A percentile compares a stretch with the other conserved stretches of the same genome.
Conservation (phyloP, 2,329 filamentous ascomycete species). For the Nemania bipapillata region DNA sequence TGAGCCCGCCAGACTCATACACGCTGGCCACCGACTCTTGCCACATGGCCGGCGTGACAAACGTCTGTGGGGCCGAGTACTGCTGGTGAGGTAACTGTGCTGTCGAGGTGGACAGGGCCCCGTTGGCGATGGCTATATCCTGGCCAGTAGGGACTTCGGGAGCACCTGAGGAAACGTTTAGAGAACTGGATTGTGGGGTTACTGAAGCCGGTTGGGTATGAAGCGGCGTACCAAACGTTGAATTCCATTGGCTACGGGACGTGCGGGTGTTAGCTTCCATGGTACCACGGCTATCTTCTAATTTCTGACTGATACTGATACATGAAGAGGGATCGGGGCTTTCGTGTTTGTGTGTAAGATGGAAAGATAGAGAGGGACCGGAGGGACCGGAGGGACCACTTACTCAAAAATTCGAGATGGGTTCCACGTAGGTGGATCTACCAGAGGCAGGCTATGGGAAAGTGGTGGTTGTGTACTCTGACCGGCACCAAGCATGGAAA, state of each 20-base stretch:
- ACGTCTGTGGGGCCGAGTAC: slow-evolving; percentile 65
- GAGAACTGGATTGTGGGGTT: slow-evolving; percentile 61
- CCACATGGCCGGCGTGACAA: slow-evolving; percentile 78
- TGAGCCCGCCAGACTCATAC: slow-evolving; percentile 70
- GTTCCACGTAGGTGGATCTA: slow-evolving; percentile 79
- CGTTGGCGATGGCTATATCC: slow-evolving; percentile 62
- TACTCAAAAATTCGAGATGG: slow-evolving; percentile 90
- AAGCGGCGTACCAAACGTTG: slow-evolving; percentile 82
- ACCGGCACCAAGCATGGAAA: slow-evolving; percentile 73
- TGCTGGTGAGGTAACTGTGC: slow-evolving; percentile 63
- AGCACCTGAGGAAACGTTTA: slow-evolving; percentile 65
- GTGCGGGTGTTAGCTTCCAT: slow-evolving; percentile 39
- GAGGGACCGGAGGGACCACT: slow-evolving; percentile 54
- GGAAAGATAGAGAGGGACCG: not conserved
- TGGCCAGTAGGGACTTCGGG: slow-evolving; percentile 66
- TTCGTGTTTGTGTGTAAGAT: too few species aligned
- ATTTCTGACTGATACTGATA: too few species aligned
- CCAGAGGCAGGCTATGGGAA: slow-evolving; percentile 66
- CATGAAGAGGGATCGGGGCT: too few species aligned
- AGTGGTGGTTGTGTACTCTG: slow-evolving; percentile 67
- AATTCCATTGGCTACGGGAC: slow-evolving; percentile 86
- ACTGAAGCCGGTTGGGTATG: slow-evolving; percentile 57
- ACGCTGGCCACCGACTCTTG: slow-evolving; percentile 76
- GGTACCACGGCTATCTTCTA: not conserved
- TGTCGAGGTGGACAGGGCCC: slow-evolving; percentile 57